Evolutionary conservation across 176 grass and related monocot genomes (phyloP).

Genomic region (Miscanthus lutarioriparius): DNA sequence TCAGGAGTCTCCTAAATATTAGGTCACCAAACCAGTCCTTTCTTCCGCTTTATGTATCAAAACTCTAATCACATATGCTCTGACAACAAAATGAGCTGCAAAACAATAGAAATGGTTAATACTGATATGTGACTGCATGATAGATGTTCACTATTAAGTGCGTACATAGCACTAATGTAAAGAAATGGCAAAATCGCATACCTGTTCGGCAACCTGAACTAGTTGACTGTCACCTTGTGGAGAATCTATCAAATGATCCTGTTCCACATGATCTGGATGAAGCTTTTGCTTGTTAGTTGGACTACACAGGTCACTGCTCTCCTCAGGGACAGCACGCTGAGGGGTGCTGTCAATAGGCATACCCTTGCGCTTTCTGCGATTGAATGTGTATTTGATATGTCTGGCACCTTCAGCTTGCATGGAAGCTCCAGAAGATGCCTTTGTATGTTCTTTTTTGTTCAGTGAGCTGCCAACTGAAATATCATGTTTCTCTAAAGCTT

Average conservation of each 20-base stretch:
- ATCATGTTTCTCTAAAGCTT: constrained; percentile 34
- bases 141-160: constrained; percentile 26
- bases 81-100: constrained; percentile 95
- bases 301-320: constrained; percentile 32
- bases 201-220: constrained; percentile 84
- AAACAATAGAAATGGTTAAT: constrained; percentile 26
- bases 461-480: constrained; percentile 23
- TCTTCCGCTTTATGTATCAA: constrained; percentile 33
- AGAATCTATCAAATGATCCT: constrained; percentile 49
- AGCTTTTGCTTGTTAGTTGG: constrained; percentile 33
- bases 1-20: constrained; percentile 9
- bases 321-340: constrained; percentile 33
- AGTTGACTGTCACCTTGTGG: constrained; percentile 61
- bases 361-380: constrained; percentile 76
- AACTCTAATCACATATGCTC: constrained; percentile 51
- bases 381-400: constrained; percentile 87
- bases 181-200: constrained; percentile 34
- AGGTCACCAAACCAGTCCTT: constrained; percentile 15
- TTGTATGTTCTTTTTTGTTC: constrained; percentile 24
- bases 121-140: not conserved
- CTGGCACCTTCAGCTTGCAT: constrained; percentile 54
- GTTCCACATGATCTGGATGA: constrained; percentile 32
- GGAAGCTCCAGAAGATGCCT: constrained; percentile 32
- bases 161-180: not conserved
- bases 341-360: constrained; percentile 44